Base-by-base conservation (phyloP, 805 yeast species). In the Yarrowia sp. region DNA sequence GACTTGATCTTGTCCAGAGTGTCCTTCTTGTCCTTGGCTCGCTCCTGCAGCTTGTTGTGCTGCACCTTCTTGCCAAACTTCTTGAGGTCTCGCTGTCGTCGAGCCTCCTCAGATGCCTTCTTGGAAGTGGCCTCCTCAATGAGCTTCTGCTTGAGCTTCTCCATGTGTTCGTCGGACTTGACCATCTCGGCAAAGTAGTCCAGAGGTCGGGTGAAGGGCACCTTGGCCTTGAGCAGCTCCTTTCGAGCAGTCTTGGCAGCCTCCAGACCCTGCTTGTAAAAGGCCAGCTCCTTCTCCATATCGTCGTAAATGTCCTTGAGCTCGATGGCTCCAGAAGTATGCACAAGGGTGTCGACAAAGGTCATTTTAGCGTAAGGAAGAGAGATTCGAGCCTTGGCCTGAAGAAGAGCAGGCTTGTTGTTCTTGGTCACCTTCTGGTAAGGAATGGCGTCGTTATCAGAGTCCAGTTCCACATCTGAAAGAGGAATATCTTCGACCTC, bases 151-250 rank as follows among this genome's bases (percentile, higher is more conserved):
- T 90, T 92, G 73, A 95, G 83, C 77, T 85, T 90, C 73, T 91
- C 97, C 99, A 95, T 95, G 77, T 95, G 99, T 76, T 91, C 97
- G 76, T 95, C 99, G 64, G 92, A 87, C 80, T 95, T 95, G 67
- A 92, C 90, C 99, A 95, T 95, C 78, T 95, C 99, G 19, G 99
- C 99, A 79, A 95, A 95, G 76, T 90, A 95, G 75, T 95, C 99
- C 72, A 84, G 79, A 38, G 99, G 99, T 76, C 99, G 85, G 30
- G 96, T 82, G 75, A 95, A 95, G 67, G 97, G 91, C 33, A 93
- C 85, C 73, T 87, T 87, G 69, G 89, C 82, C 72, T 85, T 85
- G 58, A 69, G 69, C 65, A 85, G 78, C 44, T 89, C 79, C 64
- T 83, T 83, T 72, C 93, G 86, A 26, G 89, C 97, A 70, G 82